A percentile compares a stretch with the other conserved stretches of the same genome.
Conservation (phyloP, 1,284 basidiomycete species). For the Leccinum pallidistipes region DNA sequence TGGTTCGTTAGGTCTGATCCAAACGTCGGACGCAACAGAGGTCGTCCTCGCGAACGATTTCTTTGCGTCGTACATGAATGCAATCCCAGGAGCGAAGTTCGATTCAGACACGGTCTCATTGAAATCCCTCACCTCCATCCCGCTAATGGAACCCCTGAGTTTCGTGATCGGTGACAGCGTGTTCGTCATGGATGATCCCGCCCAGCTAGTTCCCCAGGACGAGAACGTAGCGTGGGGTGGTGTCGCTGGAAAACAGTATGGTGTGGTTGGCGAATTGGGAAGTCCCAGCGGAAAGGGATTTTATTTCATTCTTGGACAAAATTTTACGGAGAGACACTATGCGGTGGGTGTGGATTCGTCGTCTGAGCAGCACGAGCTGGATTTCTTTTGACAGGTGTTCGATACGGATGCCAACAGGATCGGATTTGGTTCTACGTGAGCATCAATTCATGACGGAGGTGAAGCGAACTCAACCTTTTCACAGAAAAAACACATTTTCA, state of each 20-base stretch:
- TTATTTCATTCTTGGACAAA: constrained; percentile 29
- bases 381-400: background rate
- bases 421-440: background rate
- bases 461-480: background rate
- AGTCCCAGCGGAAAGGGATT: constrained; percentile 17
- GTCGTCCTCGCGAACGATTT: constrained; percentile 22
- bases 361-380: background rate
- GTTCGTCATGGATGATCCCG: constrained; percentile 24
- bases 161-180: constrained; percentile 18
- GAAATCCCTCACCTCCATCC: constrained; percentile 21
- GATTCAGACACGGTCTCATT: constrained; percentile 18
- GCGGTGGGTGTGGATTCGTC: constrained; percentile 3
- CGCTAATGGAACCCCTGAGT: constrained; percentile 21
- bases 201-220: constrained; percentile 25
- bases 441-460: background rate
- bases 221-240: constrained; percentile 24
- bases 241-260: constrained; percentile 16
- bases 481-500: background rate
- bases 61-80: constrained; percentile 21
- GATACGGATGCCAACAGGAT: background rate
- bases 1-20: background rate
- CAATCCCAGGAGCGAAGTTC: constrained; percentile 22
- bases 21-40: constrained; percentile 6
- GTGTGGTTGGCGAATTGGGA: constrained; percentile 14
- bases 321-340: constrained; percentile 35